Evolutionary conservation across 805 yeast genomes (phyloP).

Genomic region (Ogataea populi-albae): DNA sequence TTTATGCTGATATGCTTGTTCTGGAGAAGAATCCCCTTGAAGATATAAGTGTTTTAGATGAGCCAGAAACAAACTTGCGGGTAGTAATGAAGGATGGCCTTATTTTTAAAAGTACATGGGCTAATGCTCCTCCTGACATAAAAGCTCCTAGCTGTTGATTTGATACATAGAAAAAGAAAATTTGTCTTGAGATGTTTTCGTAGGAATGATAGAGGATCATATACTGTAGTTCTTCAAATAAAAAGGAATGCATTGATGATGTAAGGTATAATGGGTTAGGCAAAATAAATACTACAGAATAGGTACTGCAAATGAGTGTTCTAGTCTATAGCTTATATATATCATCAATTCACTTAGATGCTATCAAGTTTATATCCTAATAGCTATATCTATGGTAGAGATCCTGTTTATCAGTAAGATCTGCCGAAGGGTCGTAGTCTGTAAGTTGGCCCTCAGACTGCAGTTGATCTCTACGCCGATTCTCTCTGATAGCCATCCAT

Average conservation of each 20-base stretch:
- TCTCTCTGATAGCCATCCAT: conserved; percentile 24
- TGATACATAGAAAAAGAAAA: not conserved
- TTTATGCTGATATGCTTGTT: conserved; percentile 26
- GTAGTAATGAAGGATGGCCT: conserved; percentile 28
- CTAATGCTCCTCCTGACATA: conserved; percentile 2
- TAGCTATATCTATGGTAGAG: conserved; percentile 26
- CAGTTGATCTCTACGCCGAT: conserved; percentile 23
- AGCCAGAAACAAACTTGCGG: conserved; percentile 24
- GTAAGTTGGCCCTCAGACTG: conserved; percentile 12
- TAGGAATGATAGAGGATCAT: too few relatives aligned
- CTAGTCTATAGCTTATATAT: not conserved
- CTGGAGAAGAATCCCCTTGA: conserved; percentile 27
- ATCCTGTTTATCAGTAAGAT: conserved; percentile 30
- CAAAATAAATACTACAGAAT: too few relatives aligned
- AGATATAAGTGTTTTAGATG: conserved; percentile 25
- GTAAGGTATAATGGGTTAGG: too few relatives aligned
- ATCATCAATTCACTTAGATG: not conserved
- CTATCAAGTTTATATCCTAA: conserved; percentile 4
- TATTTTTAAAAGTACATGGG: conserved; percentile 16
- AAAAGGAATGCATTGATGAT: too few relatives aligned
- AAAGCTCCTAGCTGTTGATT: not conserved
- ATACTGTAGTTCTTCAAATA: too few relatives aligned
- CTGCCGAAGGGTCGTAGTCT: conserved; percentile 20
- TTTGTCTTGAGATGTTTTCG: too few relatives aligned
- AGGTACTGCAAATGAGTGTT: too few relatives aligned